A percentile compares a stretch with the other conserved stretches of the same genome.
phyloP scores from a whole-genome alignment of 2,329 filamentous ascomycete genomes.

The Hypoxylon sp. region DNA sequence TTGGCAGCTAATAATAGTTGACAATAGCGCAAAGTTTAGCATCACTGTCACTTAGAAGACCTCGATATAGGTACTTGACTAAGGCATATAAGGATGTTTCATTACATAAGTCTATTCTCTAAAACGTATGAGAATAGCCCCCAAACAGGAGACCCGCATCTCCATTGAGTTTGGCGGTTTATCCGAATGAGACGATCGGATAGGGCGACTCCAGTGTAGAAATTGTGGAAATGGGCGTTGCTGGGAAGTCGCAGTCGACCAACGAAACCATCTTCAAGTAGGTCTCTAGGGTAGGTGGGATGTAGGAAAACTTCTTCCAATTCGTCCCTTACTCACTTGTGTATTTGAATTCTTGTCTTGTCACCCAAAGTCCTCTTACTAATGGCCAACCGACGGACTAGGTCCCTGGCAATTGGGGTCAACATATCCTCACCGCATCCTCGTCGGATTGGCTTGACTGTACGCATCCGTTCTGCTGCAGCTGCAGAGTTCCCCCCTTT shows the following conservation, averaged over 20 bases:
- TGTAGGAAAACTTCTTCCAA: constrained; percentile 1
- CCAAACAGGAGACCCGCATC: constrained; percentile 18
- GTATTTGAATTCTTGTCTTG: constrained; percentile 17
- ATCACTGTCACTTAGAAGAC: constrained; percentile 5
- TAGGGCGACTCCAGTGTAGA: constrained; percentile 6
- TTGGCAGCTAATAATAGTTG: neutral
- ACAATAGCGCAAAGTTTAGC: neutral
- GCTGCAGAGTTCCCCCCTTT: constrained; percentile 36
- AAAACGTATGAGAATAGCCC: constrained; percentile 14
- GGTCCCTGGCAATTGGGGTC: constrained; percentile 18
- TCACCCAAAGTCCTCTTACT: constrained; percentile 17
- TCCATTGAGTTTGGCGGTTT: constrained; percentile 24
- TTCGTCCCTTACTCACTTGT: constrained; percentile 14
- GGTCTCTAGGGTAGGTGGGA: no score
- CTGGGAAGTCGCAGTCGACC: constrained; percentile 8
- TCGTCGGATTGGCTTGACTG: constrained; percentile 32
- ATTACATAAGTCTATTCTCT: constrained; percentile 12
- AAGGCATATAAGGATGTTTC: constrained; percentile 16
- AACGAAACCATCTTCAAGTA: no score
- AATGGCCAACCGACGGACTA: constrained; percentile 28
- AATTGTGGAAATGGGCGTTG: constrained; percentile 6
- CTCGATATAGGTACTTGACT: constrained; percentile 8
- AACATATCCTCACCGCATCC: constrained; percentile 41
- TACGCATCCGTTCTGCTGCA: constrained; percentile 34
- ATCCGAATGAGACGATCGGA: constrained; percentile 7